Evolutionary conservation across 2,329 filamentous ascomycete species (phyloP).

Genomic region (Escovopsis sp.): DNA sequence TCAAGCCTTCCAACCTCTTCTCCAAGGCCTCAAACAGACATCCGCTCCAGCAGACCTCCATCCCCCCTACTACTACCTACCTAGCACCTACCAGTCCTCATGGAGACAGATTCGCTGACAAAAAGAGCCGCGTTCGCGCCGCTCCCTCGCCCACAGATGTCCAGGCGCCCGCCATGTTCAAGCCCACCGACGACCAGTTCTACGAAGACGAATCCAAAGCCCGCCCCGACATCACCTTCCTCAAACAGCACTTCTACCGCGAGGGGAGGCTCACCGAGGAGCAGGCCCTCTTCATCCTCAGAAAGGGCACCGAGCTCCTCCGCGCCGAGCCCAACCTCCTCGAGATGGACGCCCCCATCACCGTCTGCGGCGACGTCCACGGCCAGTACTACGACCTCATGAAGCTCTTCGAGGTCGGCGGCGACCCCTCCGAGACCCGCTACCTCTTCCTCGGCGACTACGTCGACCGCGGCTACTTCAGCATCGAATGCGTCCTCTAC

Average conservation of each 20-base stretch:
- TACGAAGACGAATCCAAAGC: conserved; percentile 70
- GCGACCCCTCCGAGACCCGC: conserved; percentile 86
- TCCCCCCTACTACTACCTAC: no score
- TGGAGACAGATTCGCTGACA: background rate
- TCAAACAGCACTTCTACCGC: conserved; percentile 97
- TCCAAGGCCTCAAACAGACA: background rate
- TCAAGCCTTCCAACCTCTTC: background rate
- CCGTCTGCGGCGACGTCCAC: conserved; percentile 94
- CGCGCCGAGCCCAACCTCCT: conserved; percentile 85
- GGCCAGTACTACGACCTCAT: conserved; percentile 99
- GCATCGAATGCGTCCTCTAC: conserved; percentile 97
- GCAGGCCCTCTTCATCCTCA: conserved; percentile 91
- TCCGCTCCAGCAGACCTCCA: no score
- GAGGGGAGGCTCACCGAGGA: conserved; percentile 95
- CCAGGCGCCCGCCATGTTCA: conserved; percentile 87
- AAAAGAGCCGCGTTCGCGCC: conserved; percentile 6
- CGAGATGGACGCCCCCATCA: conserved; percentile 99
- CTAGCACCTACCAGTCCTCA: no score
- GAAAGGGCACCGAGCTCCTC: conserved; percentile 72
- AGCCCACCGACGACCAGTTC: conserved; percentile 88
- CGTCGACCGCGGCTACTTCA: conserved; percentile 96
- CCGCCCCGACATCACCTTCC: conserved; percentile 84
- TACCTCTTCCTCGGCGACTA: conserved; percentile 98
- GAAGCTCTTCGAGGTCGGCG: conserved; percentile 98
- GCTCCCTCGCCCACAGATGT: conserved; percentile 50